Percentiles rank a stretch among this genome's conserved stretches.
Evolutionary conservation across 345 rosid species (phyloP).

Genomic region (Brassica juncea): DNA sequence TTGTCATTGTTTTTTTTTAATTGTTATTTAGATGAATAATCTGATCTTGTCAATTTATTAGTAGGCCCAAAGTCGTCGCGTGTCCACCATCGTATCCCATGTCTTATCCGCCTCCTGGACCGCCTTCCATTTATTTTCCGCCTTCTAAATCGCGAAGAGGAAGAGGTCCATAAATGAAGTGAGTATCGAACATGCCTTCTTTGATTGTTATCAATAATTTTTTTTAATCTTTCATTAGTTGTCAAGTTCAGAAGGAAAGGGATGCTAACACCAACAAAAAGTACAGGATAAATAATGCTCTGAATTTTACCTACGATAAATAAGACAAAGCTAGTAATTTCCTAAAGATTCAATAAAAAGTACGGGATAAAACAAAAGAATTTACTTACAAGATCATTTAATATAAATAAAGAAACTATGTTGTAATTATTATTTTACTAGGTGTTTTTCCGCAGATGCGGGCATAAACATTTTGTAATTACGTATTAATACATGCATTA

Average conservation of each 20-base stretch:
- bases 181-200: background rate
- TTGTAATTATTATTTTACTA: no score
- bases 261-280: background rate
- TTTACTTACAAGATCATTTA: background rate
- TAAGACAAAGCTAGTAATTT: no score
- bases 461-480: no score
- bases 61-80: background rate
- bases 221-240: background rate
- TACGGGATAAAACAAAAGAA: background rate
- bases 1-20: background rate
- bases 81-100: background rate
- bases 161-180: background rate
- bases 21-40: background rate
- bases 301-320: background rate
- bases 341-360: no score
- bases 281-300: background rate
- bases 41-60: background rate
- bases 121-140: background rate
- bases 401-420: no score
- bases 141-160: background rate
- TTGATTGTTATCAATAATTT: background rate
- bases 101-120: background rate
- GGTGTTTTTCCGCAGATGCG: no score
- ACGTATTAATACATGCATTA: no score
- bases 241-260: background rate